Percentiles rank a stretch among this genome's conserved stretches.
phyloP scores from a whole-genome alignment of 805 yeast species.

The Candida nanaspora region DNA sequence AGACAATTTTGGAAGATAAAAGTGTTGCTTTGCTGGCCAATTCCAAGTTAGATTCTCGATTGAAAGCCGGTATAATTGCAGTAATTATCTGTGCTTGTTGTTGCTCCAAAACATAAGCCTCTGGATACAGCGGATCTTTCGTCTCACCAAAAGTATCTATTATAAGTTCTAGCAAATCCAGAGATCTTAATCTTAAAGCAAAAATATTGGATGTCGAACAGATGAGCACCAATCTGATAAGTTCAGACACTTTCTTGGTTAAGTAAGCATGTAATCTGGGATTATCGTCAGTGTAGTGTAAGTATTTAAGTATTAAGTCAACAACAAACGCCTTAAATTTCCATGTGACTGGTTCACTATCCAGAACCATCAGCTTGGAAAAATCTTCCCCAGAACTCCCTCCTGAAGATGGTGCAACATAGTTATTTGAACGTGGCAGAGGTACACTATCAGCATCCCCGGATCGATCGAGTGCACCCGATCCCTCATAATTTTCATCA shows the following conservation, averaged over 20 bases:
- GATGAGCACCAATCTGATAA: conserved; percentile 71
- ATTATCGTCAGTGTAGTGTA: conserved; percentile 33
- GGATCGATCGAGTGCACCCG: conserved; percentile 7
- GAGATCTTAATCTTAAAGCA: conserved; percentile 55
- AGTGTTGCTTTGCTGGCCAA: conserved; percentile 72
- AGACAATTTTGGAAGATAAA: conserved; percentile 70
- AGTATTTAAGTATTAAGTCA: conserved; percentile 35
- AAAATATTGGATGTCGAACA: conserved; percentile 71
- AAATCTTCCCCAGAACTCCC: neutral
- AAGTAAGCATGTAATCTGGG: conserved; percentile 31
- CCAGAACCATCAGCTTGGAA: conserved; percentile 22
- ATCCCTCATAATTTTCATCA: conserved; percentile 9
- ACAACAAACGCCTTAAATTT: conserved; percentile 43
- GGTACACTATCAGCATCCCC: conserved; percentile 11
- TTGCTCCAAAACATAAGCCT: conserved; percentile 70
- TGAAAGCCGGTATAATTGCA: conserved; percentile 83
- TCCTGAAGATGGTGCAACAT: neutral
- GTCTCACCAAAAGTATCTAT: conserved; percentile 53
- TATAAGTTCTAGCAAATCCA: conserved; percentile 56
- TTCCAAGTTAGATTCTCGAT: conserved; percentile 60
- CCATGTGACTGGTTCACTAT: conserved; percentile 54
- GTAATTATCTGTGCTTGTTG: conserved; percentile 92
- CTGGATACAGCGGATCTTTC: conserved; percentile 67
- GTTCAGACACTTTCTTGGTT: conserved; percentile 45
- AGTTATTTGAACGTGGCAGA: neutral